Percentiles rank a stretch among this genome's conserved stretches.
phyloP scores from a whole-genome alignment of 2,329 filamentous ascomycete genomes.

The Colletotrichum horii region DNA sequence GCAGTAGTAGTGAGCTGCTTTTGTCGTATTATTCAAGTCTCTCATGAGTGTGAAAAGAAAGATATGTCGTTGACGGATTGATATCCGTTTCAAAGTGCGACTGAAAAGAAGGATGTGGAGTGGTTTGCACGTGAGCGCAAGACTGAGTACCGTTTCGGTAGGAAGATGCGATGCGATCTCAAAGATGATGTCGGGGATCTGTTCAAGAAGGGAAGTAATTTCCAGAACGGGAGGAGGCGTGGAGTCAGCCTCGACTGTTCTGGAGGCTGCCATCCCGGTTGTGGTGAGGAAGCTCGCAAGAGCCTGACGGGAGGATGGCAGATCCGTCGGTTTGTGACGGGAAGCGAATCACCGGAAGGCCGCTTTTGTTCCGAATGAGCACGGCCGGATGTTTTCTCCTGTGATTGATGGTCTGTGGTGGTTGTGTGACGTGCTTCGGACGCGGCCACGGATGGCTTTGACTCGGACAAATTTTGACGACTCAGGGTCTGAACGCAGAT shows the following conservation, averaged over 20 bases:
- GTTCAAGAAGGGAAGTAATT: neutral
- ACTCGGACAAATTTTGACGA: neutral
- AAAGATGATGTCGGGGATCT: slow-evolving; percentile 8
- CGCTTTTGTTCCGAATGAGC: neutral
- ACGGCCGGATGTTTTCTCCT: neutral
- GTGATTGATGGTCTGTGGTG: neutral
- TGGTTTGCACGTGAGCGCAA: slow-evolving; percentile 7
- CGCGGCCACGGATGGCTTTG: neutral
- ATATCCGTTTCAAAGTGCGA: neutral
- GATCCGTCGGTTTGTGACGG: neutral
- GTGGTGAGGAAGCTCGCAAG: neutral
- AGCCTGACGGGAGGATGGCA: neutral
- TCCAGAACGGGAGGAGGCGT: neutral
- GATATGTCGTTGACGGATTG: neutral
- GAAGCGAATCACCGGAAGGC: neutral
- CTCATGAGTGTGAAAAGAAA: slow-evolving; percentile 9
- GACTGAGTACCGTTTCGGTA: slow-evolving; percentile 2
- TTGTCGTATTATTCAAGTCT: neutral
- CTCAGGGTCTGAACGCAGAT: neutral
- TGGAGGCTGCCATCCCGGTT: neutral
- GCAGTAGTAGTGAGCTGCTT: neutral
- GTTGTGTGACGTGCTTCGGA: neutral
- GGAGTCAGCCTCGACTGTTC: neutral
- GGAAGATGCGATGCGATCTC: slow-evolving; percentile 17
- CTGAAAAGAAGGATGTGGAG: slow-evolving; percentile 9